Conservation (phyloP, 139 green algal genomes). For the Tetraselmis striata region DNA sequence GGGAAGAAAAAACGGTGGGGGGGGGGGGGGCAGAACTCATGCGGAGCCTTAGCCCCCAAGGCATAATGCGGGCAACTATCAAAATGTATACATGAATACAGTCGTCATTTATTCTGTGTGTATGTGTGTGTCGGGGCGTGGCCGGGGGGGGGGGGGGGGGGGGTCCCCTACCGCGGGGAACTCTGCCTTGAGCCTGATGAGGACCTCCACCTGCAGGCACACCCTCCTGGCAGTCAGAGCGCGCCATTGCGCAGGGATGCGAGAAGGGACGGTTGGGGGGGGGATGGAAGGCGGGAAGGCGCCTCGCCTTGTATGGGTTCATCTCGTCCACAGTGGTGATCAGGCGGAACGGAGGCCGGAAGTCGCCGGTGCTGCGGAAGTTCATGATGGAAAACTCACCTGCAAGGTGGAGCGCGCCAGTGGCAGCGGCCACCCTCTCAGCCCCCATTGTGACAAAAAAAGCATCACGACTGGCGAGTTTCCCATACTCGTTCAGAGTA, state of each 20-base stretch:
- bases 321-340: slow-evolving; percentile 52
- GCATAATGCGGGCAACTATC: no score
- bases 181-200: slow-evolving; percentile 33
- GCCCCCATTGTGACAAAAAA: neutral
- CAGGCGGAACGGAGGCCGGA: slow-evolving; percentile 86
- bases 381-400: slow-evolving; percentile 93
- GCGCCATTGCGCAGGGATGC: neutral
- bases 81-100: no score
- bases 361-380: slow-evolving; percentile 76
- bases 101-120: no score
- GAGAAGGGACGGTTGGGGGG: no score
- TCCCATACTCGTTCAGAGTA: no score
- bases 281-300: slow-evolving; percentile 7
- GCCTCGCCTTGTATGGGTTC: slow-evolving; percentile 24
- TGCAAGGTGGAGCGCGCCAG: slow-evolving; percentile 17
- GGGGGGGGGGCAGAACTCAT: no score
- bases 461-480: no score
- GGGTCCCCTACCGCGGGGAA: slow-evolving; percentile 12
- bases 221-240: neutral
- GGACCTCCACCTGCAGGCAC: slow-evolving; percentile 6
- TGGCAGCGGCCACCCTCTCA: neutral
- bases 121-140: neutral
- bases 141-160: no score
- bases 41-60: no score
- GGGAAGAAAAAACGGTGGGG: no score